A percentile compares a stretch with the other conserved stretches of the same genome.
Evolutionary conservation across 108 stramenopile species (phyloP).

Genomic region (Nitzschia inconspicua): DNA sequence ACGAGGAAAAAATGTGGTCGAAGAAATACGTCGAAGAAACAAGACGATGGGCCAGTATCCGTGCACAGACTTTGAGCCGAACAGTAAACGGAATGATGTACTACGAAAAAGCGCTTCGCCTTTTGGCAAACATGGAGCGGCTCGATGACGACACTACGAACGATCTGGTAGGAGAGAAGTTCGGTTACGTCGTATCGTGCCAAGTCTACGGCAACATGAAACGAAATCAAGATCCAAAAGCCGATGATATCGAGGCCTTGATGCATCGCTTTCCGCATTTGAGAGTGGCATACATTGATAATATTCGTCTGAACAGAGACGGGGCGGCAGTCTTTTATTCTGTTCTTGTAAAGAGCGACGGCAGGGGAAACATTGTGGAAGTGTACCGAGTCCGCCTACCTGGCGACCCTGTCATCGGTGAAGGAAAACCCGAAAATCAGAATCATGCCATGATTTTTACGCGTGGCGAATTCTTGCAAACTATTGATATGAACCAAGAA

Average conservation of each 20-base stretch:
- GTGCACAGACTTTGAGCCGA: constrained; percentile 93
- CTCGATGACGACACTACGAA: constrained; percentile 87
- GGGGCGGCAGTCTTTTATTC: constrained; percentile 86
- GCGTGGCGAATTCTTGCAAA: constrained; percentile 93
- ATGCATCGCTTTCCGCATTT: constrained; percentile 92
- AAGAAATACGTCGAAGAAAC: constrained; percentile 86
- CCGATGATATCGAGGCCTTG: constrained; percentile 94
- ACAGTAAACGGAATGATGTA: constrained; percentile 99
- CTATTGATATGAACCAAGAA: constrained; percentile 99
- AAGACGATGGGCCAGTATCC: constrained; percentile 94
- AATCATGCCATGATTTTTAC: constrained; percentile 99
- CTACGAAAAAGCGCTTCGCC: constrained; percentile 93
- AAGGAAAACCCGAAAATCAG: constrained; percentile 99
- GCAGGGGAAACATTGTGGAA: constrained; percentile 79
- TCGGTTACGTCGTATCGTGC: constrained; percentile 96
- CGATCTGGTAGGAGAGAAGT: constrained; percentile 92
- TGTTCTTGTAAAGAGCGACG: constrained; percentile 89
- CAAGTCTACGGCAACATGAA: constrained; percentile 97
- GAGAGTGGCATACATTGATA: constrained; percentile 97
- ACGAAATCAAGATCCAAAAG: constrained; percentile 93
- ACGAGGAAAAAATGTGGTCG: constrained; percentile 91
- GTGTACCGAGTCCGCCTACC: constrained; percentile 94
- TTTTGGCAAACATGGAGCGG: constrained; percentile 92
- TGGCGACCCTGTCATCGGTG: constrained; percentile 95
- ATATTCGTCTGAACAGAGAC: constrained; percentile 78